Conservation (phyloP, 2,329 filamentous ascomycete genomes). For the Beauveria bassiana region DNA sequence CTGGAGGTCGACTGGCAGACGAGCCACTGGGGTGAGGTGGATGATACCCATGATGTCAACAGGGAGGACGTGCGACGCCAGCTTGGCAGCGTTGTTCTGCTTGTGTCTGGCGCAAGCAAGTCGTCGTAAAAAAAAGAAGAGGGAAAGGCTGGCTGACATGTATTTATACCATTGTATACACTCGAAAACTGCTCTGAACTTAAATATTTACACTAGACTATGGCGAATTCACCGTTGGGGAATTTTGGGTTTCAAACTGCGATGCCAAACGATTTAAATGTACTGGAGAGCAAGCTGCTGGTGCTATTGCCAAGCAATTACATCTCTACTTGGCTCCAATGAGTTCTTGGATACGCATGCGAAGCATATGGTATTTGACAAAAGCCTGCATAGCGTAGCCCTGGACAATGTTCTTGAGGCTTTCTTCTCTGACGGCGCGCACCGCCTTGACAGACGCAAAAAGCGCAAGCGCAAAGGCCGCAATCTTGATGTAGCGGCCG, state of each 20-base stretch:
- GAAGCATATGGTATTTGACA: constrained; percentile 7
- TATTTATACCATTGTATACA: constrained; percentile 7
- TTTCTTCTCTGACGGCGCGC: not conserved
- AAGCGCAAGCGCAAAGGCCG: not conserved
- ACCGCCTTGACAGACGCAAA: constrained; percentile 1
- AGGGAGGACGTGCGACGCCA: constrained; percentile 83
- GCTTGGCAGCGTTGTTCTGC: constrained; percentile 74
- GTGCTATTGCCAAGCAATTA: not conserved
- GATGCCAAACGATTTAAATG: not conserved
- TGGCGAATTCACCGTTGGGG: not conserved
- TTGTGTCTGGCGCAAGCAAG: constrained; percentile 57
- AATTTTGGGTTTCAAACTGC: not conserved
- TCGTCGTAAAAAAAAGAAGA: not conserved
- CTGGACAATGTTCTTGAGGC: not conserved
- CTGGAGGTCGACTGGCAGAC: constrained; percentile 90
- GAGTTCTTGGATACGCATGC: not conserved
- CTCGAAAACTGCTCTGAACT: not conserved
- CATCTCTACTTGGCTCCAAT: not conserved
- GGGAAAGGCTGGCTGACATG: not conserved
- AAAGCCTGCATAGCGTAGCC: constrained; percentile 6
- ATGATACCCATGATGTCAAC: constrained; percentile 96
- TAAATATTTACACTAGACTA: not conserved
- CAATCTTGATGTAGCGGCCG: not conserved
- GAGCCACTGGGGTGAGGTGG: constrained; percentile 87
- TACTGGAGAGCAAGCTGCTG: too few species aligned